Evolutionary conservation across 257 asterid genomes (phyloP).

Genomic region (Thymus mandschuricus): DNA sequence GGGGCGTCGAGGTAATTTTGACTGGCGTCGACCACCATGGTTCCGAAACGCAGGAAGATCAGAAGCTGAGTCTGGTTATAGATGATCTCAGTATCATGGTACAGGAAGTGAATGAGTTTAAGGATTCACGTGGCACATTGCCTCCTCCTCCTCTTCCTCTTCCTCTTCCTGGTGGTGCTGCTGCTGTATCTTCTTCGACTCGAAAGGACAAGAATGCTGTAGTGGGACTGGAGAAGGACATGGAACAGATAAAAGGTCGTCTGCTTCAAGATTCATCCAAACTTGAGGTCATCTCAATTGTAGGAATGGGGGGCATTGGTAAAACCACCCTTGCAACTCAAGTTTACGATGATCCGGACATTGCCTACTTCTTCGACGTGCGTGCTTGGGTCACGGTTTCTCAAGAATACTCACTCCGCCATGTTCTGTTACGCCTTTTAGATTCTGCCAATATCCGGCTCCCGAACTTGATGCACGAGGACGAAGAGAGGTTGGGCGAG

Average conservation of each 20-base stretch:
- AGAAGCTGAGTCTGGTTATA: too few species aligned
- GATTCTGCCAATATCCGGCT: background rate
- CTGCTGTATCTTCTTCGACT: background rate
- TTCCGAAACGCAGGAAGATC: too few species aligned
- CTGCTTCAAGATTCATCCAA: background rate
- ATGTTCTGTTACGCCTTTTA: constrained; percentile 9
- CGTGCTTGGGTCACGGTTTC: too few species aligned
- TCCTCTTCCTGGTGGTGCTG: too few species aligned
- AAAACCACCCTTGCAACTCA: constrained; percentile 32
- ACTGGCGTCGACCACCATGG: too few species aligned
- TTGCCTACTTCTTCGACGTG: constrained; percentile 13
- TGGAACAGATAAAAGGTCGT: background rate
- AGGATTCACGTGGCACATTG: background rate
- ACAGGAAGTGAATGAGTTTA: background rate
- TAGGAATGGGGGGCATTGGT: constrained; percentile 37
- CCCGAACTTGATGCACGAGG: background rate
- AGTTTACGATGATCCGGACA: background rate
- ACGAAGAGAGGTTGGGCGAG: background rate
- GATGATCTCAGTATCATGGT: too few species aligned
- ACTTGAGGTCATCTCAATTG: background rate
- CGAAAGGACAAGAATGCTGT: background rate
- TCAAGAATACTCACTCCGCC: constrained; percentile 13
- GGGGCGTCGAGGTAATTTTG: too few species aligned
- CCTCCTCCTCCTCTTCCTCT: too few species aligned
- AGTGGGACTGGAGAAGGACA: constrained; percentile 17